Evolutionary conservation across 2,329 filamentous ascomycete species (phyloP).

Genomic region (Amauroascus niger): DNA sequence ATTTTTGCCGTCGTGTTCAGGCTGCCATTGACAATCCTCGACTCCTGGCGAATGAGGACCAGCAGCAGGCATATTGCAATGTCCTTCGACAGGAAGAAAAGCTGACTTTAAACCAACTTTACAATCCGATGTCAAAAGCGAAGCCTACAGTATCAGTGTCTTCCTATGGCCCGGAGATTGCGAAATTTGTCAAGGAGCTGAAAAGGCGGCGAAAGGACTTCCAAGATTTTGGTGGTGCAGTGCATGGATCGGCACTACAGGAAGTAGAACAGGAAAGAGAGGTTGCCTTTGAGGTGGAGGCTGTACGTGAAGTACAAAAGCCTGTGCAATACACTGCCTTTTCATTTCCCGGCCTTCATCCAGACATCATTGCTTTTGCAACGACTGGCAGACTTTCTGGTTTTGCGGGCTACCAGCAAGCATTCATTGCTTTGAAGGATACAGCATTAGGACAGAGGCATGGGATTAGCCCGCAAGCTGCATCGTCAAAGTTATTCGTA

Average conservation of each 20-base stretch:
- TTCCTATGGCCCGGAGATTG: slow-evolving; percentile 20
- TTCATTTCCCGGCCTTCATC: slow-evolving; percentile 40
- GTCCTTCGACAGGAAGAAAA: slow-evolving; percentile 45
- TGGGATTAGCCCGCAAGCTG: slow-evolving; percentile 19
- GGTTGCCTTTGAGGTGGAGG: slow-evolving; percentile 49
- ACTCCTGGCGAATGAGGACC: slow-evolving; percentile 30
- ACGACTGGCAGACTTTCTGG: slow-evolving; percentile 36
- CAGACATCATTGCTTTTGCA: slow-evolving; percentile 40
- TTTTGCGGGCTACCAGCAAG: slow-evolving; percentile 34
- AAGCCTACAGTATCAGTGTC: slow-evolving; percentile 19
- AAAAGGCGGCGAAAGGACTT: slow-evolving; percentile 28
- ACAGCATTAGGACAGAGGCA: slow-evolving; percentile 34
- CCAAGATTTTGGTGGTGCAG: slow-evolving; percentile 38
- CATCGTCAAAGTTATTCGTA: slow-evolving; percentile 12
- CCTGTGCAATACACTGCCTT: slow-evolving; percentile 35
- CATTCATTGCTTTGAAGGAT: slow-evolving; percentile 35
- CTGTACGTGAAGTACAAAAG: slow-evolving; percentile 47
- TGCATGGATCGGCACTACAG: slow-evolving; percentile 45
- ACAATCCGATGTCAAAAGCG: slow-evolving; percentile 26
- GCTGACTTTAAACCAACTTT: slow-evolving; percentile 50
- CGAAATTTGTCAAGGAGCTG: slow-evolving; percentile 29
- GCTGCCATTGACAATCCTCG: slow-evolving; percentile 38
- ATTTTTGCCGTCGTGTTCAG: slow-evolving; percentile 51
- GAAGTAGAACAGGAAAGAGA: slow-evolving; percentile 53
- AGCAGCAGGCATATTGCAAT: slow-evolving; percentile 36